Evolutionary conservation across 352 stramenopile species (phyloP).

Genomic region (Globisporangium spinosum): DNA sequence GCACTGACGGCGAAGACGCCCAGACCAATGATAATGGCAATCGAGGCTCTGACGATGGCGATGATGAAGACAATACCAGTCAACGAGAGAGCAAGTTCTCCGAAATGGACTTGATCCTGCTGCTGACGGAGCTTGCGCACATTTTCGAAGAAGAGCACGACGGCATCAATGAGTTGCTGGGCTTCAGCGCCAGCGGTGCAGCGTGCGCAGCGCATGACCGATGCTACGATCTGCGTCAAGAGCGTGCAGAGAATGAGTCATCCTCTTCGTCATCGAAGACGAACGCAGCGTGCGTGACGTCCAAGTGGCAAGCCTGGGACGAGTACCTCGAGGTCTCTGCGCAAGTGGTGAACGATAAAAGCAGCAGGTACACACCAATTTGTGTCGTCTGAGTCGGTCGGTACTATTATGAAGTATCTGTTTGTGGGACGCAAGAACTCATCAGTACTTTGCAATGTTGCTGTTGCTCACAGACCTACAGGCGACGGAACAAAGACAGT

Average conservation of each 20-base stretch:
- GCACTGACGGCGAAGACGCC: not conserved
- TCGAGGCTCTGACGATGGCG: not conserved
- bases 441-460: not conserved
- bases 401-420: not conserved
- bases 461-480: not conserved
- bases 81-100: conserved; percentile 8
- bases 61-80: not conserved
- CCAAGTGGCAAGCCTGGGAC: conserved; percentile 29
- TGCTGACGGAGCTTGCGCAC: conserved; percentile 24
- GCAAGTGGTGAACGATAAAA: not conserved
- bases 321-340: conserved; percentile 17
- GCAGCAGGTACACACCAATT: not conserved
- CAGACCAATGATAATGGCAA: not conserved
- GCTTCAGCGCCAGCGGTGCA: not conserved
- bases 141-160: conserved; percentile 31
- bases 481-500: not conserved
- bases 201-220: conserved; percentile 14
- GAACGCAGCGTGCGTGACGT: conserved; percentile 9
- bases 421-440: not conserved
- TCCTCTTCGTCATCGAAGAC: not conserved
- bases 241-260: not conserved
- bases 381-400: not conserved
- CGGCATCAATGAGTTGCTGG: conserved; percentile 25
- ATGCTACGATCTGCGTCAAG: conserved; percentile 12
- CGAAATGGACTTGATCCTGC: conserved; percentile 18